Conservation (phyloP, 768 basidiomycete species). For the Galerina marginata region DNA sequence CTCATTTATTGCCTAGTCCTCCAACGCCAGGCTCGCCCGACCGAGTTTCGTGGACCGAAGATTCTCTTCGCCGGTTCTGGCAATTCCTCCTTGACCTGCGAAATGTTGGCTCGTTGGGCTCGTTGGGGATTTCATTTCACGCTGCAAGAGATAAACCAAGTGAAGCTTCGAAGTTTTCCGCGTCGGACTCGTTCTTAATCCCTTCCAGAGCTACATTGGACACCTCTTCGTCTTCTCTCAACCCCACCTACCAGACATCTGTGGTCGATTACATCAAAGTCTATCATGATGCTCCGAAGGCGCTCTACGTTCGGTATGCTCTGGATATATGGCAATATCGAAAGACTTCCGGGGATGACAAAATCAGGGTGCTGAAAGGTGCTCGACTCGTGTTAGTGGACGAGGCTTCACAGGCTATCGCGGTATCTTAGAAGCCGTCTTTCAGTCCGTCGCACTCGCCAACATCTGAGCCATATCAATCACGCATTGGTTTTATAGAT, state of each 20-base stretch:
- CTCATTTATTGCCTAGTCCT: slow-evolving; percentile 25
- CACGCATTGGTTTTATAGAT: too few relatives aligned
- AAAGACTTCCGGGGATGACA: slow-evolving; percentile 19
- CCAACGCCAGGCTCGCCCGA: slow-evolving; percentile 22
- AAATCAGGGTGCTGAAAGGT: slow-evolving; percentile 52
- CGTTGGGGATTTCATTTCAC: slow-evolving; percentile 57
- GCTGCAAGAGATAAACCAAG: slow-evolving; percentile 20
- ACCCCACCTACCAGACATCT: not conserved
- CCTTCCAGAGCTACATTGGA: slow-evolving; percentile 1
- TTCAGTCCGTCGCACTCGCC: too few relatives aligned
- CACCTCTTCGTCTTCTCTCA: not conserved
- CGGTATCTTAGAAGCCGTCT: slow-evolving; percentile 36
- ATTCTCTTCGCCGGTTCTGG: slow-evolving; percentile 53
- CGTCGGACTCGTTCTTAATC: not conserved
- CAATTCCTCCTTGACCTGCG: slow-evolving; percentile 49
- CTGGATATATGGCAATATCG: slow-evolving; percentile 56
- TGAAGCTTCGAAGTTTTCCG: not conserved
- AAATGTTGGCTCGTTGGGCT: slow-evolving; percentile 42
- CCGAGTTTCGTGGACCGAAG: slow-evolving; percentile 52
- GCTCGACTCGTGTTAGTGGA: slow-evolving; percentile 55
- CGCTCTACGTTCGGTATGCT: slow-evolving; percentile 53
- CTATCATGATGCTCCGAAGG: slow-evolving; percentile 57
- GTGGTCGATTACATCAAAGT: slow-evolving; percentile 59
- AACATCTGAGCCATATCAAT: too few relatives aligned
- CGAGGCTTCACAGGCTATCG: slow-evolving; percentile 49